These are phyloP conservation scores for Auricularia sp. DNA, from an alignment of 768 basidiomycete genomes.

Conservation along the genomic window DNA sequence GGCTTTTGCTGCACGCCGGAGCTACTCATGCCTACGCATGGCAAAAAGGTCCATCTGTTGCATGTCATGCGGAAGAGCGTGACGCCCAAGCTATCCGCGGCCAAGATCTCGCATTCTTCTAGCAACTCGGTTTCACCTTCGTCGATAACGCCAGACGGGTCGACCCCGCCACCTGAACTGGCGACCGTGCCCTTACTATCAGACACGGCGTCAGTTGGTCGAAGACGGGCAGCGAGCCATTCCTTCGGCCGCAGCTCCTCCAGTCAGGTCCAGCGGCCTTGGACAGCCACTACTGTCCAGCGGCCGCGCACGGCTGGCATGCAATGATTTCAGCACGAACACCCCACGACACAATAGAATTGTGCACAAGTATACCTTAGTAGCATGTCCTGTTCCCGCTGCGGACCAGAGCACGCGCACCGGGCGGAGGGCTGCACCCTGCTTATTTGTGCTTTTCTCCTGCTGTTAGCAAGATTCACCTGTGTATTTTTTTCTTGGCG, in stretches of 20 bases:
- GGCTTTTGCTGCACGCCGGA: constrained; percentile 67
- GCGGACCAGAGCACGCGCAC: neutral
- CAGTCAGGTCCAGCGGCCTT: neutral
- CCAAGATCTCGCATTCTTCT: constrained; percentile 23
- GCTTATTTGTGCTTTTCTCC: no score
- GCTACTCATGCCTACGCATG: constrained; percentile 51
- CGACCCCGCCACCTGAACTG: neutral
- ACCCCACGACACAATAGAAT: neutral
- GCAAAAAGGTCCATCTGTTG: constrained; percentile 55
- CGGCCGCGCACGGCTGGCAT: neutral
- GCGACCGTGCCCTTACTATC: neutral
- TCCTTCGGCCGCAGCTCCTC: neutral
- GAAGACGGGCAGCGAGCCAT: neutral
- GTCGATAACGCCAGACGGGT: neutral
- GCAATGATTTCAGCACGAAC: neutral
- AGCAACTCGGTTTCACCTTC: neutral
- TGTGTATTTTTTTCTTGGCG: no score
- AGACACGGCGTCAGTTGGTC: neutral
- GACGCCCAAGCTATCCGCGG: constrained; percentile 51
- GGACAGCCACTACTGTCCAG: neutral
- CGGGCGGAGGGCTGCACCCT: no score
- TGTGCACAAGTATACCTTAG: neutral
- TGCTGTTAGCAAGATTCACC: no score
- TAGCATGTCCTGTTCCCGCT: neutral
- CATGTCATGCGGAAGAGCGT: constrained; percentile 65